Evolutionary conservation across 75 land plant genomes (phyloP).

Genomic region (Pseudotsuga menziesii): DNA sequence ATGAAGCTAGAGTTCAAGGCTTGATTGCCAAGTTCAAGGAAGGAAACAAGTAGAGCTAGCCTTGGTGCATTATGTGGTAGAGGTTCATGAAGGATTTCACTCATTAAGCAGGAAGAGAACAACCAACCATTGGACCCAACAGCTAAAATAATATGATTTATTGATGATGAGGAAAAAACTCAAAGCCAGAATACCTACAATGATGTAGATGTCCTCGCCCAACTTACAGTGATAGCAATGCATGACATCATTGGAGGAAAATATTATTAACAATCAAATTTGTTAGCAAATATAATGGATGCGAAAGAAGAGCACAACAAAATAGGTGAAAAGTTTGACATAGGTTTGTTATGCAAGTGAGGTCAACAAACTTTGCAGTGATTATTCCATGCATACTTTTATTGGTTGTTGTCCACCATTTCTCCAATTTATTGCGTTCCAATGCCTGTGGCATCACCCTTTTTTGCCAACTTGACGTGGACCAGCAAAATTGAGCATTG

Average conservation of each 20-base stretch:
- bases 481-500: too few relatives aligned
- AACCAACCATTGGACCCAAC: background rate
- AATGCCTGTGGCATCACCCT: too few relatives aligned
- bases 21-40: background rate
- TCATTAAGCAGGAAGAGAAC: constrained; percentile 1
- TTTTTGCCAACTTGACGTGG: too few relatives aligned
- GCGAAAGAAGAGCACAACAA: background rate
- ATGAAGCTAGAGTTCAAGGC: background rate
- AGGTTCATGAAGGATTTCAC: background rate
- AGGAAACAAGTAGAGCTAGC: background rate
- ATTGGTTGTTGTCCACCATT: too few relatives aligned
- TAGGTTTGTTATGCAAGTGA: too few relatives aligned
- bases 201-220: background rate
- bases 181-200: background rate
- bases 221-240: too few relatives aligned
- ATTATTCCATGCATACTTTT: too few relatives aligned
- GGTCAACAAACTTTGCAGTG: too few relatives aligned
- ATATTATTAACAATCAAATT: background rate
- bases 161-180: too few relatives aligned
- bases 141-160: background rate
- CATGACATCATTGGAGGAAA: too few relatives aligned
- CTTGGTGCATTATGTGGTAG: background rate
- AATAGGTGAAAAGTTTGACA: background rate
- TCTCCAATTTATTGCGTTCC: too few relatives aligned
- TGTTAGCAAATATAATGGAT: background rate